Evolutionary conservation across 768 basidiomycete genomes (phyloP), one percentile per base, ranked within the genome.

Genomic region (Tricholoma bakamatsutake): DNA sequence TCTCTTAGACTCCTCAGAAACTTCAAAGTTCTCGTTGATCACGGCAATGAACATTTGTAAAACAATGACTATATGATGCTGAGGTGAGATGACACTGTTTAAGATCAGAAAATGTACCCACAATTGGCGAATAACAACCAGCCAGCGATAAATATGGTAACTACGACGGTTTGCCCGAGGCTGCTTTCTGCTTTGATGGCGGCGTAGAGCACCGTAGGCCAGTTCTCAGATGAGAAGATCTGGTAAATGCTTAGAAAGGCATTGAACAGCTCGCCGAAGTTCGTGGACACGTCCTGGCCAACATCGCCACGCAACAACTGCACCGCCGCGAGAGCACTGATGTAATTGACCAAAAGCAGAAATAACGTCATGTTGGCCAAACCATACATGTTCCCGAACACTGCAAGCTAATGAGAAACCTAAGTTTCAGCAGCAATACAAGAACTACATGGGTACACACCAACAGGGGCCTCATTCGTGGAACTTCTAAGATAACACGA

Each of bases 41-140:
- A 96, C 93, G 33, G 96, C 96, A 64, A 98, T 91, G 74, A 98
- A 97, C 86, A 98, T 88, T 66, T 96, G 93, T 49, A 96, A 68
- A 8, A 96, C 78, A 63, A 96, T 91, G 76, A 93, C 94, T 95
- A 52, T 6, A 52, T 7, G 39, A 17, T 28, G 17, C 8, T 45
- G 39, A n/a, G 48, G 48, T 56, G 27, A 62, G 48, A 15, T 34
- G 27, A 28, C 31, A 34, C 5, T 6, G 2, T 18, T 13, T 15
- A 52, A 5, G 56, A 40, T 7, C 35, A 54, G 37, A 60, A 48
- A 27, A 27, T 34, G 40, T 30, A 76, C 93, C 62, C 59, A 94
- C 93, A 95, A 67, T 93, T 94, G 1, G 91, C 85, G 59, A 98
- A 95, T 53, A 96, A 73, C 74, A 96, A 78, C 96, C 96, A 98